These are phyloP conservation scores for Hydnum rufescens DNA, from an alignment of 768 basidiomycete species.

Conservation along the genomic window DNA sequence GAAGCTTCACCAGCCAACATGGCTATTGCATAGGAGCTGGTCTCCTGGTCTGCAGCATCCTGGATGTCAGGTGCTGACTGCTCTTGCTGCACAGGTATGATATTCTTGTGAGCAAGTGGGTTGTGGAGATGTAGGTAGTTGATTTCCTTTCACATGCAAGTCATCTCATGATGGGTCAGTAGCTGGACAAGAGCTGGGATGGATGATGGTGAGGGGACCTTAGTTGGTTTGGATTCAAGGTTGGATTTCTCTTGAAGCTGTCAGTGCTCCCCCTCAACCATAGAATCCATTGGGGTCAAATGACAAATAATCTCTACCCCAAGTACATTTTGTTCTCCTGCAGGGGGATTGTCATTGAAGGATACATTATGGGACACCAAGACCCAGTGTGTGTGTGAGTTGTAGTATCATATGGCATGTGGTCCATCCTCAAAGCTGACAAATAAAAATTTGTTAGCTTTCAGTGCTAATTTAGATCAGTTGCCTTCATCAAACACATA, in stretches of 20 bases:
- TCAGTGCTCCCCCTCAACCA: not conserved
- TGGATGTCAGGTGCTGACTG: no score
- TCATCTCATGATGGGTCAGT: not conserved
- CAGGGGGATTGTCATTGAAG: no score
- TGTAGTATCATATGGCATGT: not conserved
- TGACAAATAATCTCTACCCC: no score
- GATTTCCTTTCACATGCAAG: not conserved
- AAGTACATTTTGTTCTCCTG: no score
- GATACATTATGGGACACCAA: not conserved
- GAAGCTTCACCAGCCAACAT: not conserved
- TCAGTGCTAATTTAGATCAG: not conserved
- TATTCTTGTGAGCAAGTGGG: not conserved
- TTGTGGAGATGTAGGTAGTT: not conserved
- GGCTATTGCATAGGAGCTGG: not conserved
- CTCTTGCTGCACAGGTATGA: not conserved
- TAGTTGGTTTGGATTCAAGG: not conserved
- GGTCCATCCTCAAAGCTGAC: constrained; percentile 5
- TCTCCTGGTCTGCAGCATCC: no score
- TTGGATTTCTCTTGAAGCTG: not conserved
- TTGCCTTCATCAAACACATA: not conserved
- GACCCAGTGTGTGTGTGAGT: not conserved
- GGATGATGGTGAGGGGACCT: no score
- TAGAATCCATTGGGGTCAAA: no score
- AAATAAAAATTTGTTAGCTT: not conserved
- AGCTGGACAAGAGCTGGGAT: not conserved